Evolutionary conservation across 495 filamentous ascomycete species (phyloP), one percentile per base, ranked within the genome.

Genomic region (Acidiella bohemica): DNA sequence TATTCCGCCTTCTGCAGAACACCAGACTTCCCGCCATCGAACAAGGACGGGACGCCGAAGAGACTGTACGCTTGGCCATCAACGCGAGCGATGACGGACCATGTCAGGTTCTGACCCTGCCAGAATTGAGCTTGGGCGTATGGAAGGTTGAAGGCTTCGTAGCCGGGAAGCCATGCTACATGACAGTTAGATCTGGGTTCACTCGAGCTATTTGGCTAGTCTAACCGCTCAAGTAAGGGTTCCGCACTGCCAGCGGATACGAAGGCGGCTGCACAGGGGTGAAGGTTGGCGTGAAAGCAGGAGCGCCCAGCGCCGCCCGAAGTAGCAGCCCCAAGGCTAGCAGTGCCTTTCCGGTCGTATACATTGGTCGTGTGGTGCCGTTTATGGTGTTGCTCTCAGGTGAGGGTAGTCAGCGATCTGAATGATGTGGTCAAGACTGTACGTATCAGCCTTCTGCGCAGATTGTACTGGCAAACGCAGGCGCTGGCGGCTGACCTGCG

Each of bases 81-180:
- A 10, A 73, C 57, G 5, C 64, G 64, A 3, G 64, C 65, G 32
- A 73, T 55, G 10, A 73, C 55, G 5, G 60, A 59, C 64, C 66
- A 70, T 1, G 59, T 63, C 10, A 71, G 52, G 14, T 59, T 57
- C 36, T 66, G 59, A 2, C 67, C 67, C 3, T 54, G 54, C 68
- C 69, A 71, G 44, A 73, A 73, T 41, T 71, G 62, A 1, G 68
- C 56, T 13, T 59, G 53, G 0, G 67, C 55, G 23, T 52, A 57
- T 2, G 67, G 62, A 12, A 71, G 43, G 18, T 53, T 53, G 21
- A 57, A 37, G 6, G 48, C 10, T 58, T 59, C 29, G 32, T 58
- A 54, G 6, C 64, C 63, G 1, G 66, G 64, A 28, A 70, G 54
- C 65, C 66, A 70, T 23, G 59, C 62, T 65, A 58, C n/a, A 53